Evolutionary conservation across 1,139 yeast species (phyloP), one percentile per base, ranked within the genome.

Genomic region (Pichia inconspicua): DNA sequence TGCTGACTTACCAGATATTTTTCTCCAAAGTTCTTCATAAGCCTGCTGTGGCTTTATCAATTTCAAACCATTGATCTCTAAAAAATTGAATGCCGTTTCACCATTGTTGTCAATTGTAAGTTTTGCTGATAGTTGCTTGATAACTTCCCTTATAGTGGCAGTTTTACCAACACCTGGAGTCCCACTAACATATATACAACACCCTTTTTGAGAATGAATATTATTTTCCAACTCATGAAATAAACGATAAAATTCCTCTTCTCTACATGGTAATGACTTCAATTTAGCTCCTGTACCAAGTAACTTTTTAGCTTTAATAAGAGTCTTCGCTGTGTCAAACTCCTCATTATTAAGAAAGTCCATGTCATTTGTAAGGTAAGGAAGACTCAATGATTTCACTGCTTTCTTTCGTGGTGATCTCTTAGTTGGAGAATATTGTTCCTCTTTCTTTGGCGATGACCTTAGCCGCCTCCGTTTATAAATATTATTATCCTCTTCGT

Each of bases 91-190:
- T 14, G 71, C 71, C 32, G 84, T 60, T 46, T 75, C 80, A 4
- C 74, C 77, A 19, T 70, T 69, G 14, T 62, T 61, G 6, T 70
- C 69, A 10, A 74, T 65, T 52, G 63, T 47, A 64, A 63, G 25
- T 58, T 61, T 52, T 69, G 52, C 51, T 2, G 62, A 73, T 48
- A 92, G 67, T 58, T 84, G 89, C 28, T 77, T 73, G 41, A 94
- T 75, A 0, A 86, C 97, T 58, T 89, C 96, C 50, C 95, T 70
- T 3, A 92, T 82, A 0, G 97, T 92, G 7, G 95, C 95, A 0
- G 99, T 92, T 63, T 92, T 92, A 14, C 99, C 99, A 5, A 95
- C 90, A 11, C 99, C 99, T 0, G 99, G 98, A 0, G 97, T 89
- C 2, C 99, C 99, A 65, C 96, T 87, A 7, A 92, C 81, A 60